Percentiles rank a stretch among this genome's conserved stretches.
phyloP scores from a whole-genome alignment of 345 rosid genomes.

The Bretschneidera sinensis region DNA sequence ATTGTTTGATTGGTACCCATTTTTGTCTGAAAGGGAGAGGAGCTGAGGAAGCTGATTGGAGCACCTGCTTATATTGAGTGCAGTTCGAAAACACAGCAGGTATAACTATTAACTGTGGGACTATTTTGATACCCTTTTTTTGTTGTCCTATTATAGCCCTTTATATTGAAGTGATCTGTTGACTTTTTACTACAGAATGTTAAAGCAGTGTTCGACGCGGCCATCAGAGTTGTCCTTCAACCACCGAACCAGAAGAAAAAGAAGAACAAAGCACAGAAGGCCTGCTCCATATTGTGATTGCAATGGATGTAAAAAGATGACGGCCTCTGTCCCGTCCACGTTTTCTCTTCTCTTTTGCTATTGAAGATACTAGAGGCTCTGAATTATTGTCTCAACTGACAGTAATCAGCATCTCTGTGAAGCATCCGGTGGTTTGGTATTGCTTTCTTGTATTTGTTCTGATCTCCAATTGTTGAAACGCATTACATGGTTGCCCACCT shows the following conservation, averaged over 20 bases:
- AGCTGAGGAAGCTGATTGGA: conserved; percentile 71
- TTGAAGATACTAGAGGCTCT: conserved; percentile 25
- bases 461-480: conserved; percentile 24
- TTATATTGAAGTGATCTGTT: conserved; percentile 4
- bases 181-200: conserved; percentile 57
- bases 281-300: conserved; percentile 79
- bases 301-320: conserved; percentile 22
- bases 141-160: not conserved
- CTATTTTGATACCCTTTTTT: not conserved
- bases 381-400: conserved; percentile 17
- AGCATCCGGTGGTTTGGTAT: conserved; percentile 29
- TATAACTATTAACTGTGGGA: too few species aligned
- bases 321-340: conserved; percentile 8
- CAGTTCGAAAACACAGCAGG: conserved; percentile 97
- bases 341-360: conserved; percentile 18
- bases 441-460: conserved; percentile 27
- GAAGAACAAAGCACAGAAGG: conserved; percentile 87
- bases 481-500: conserved; percentile 15
- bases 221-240: conserved; percentile 90
- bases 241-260: conserved; percentile 88
- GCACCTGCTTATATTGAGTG: conserved; percentile 87
- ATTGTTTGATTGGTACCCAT: not conserved
- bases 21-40: conserved; percentile 62
- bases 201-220: conserved; percentile 88
- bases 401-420: conserved; percentile 22